phyloP scores from a whole-genome alignment of 768 basidiomycete genomes.

The Macrolepiota fuliginosa region DNA sequence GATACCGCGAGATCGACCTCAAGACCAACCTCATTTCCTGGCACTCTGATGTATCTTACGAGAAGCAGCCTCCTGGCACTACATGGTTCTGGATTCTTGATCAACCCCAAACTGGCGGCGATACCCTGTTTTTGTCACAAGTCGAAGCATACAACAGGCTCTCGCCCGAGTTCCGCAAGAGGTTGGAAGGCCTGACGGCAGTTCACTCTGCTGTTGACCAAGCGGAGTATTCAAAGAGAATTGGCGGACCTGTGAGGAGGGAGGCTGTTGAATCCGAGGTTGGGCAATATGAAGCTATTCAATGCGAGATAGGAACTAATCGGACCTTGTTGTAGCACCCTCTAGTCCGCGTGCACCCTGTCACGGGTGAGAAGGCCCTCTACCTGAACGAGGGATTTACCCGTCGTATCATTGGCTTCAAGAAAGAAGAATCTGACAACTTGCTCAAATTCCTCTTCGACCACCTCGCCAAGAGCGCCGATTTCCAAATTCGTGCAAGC shows the following conservation, averaged over 20 bases:
- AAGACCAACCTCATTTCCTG: slow-evolving; percentile 34
- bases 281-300: slow-evolving; percentile 16
- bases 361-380: slow-evolving; percentile 59
- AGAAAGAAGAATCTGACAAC: slow-evolving; percentile 52
- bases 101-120: slow-evolving; percentile 41
- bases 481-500: slow-evolving; percentile 47
- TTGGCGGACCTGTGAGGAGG: slow-evolving; percentile 47
- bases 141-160: slow-evolving; percentile 61
- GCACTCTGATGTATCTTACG: slow-evolving; percentile 60
- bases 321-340: slow-evolving; percentile 36
- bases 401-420: slow-evolving; percentile 51
- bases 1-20: neutral
- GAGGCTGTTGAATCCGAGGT: slow-evolving; percentile 48
- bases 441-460: slow-evolving; percentile 54
- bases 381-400: slow-evolving; percentile 60
- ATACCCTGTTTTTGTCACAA: slow-evolving; percentile 55
- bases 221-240: slow-evolving; percentile 39
- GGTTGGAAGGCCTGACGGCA: slow-evolving; percentile 54
- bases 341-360: slow-evolving; percentile 56
- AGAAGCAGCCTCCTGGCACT: slow-evolving; percentile 52
- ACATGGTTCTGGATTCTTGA: slow-evolving; percentile 59
- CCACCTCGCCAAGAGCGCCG: slow-evolving; percentile 47
- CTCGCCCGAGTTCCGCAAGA: slow-evolving; percentile 53
- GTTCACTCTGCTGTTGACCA: slow-evolving; percentile 56
- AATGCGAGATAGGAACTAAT: neutral